These are phyloP conservation scores for Boletales sp. DNA, from an alignment of 768 basidiomycete genomes.

Conservation along the genomic window DNA sequence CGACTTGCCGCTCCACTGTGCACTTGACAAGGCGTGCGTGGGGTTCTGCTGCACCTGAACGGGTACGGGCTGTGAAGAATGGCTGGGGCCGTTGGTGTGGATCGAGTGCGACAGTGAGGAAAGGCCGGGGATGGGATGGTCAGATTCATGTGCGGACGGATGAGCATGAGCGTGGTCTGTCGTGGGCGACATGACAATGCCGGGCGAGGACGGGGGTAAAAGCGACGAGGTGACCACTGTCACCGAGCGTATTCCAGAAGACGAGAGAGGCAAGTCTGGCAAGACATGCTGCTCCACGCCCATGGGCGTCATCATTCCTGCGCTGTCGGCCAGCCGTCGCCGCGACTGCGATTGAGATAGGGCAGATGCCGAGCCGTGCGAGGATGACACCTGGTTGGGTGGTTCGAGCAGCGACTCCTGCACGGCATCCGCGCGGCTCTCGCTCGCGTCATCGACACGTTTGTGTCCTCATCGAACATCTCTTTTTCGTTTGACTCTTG, in stretches of 20 bases:
- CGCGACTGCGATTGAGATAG: neutral
- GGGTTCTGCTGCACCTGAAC: conserved; percentile 3
- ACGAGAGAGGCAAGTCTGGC: neutral
- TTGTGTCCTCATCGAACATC: neutral
- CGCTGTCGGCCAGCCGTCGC: neutral
- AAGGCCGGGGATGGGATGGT: neutral
- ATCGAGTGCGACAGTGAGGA: conserved; percentile 2
- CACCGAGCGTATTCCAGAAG: conserved; percentile 8
- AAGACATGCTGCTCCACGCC: too few species aligned
- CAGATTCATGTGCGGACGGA: conserved; percentile 3
- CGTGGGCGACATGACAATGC: neutral
- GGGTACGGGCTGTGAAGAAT: neutral
- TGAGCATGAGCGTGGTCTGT: conserved; percentile 2
- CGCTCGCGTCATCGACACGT: conserved; percentile 6
- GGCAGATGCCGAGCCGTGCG: neutral
- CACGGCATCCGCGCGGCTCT: neutral
- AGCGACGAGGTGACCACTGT: conserved; percentile 24
- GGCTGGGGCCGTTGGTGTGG: neutral
- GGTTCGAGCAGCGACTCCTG: neutral
- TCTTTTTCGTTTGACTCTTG: neutral
- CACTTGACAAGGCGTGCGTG: conserved; percentile 1
- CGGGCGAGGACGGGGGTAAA: conserved; percentile 5
- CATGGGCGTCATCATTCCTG: too few species aligned
- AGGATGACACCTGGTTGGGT: too few species aligned
- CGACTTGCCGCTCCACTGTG: conserved; percentile 62